Evolutionary conservation across 148 eudicot genomes (phyloP).

Genomic region (Fagopyrum homotropicum): DNA sequence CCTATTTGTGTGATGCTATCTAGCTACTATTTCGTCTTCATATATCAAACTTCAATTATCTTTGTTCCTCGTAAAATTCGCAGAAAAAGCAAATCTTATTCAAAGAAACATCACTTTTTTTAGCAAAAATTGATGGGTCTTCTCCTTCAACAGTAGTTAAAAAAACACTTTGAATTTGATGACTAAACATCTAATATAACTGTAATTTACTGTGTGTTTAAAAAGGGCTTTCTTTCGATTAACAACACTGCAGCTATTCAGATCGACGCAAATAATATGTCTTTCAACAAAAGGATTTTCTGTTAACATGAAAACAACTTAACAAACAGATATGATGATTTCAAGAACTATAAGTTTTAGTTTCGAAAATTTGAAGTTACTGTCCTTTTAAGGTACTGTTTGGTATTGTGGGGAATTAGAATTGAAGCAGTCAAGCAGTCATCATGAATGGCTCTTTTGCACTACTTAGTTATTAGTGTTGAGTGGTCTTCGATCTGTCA

Average conservation of each 20-base stretch:
- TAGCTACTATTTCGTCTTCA: too few relatives aligned
- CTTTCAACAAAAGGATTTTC: not conserved
- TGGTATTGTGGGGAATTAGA: not conserved
- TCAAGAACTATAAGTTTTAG: not conserved
- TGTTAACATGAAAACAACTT: not conserved
- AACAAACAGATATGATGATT: not conserved
- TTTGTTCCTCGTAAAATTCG: not conserved
- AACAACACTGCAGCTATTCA: not conserved
- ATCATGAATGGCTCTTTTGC: not conserved
- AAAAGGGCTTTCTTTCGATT: not conserved
- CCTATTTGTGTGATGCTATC: too few relatives aligned
- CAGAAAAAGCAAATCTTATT: not conserved
- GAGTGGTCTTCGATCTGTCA: not conserved
- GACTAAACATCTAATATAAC: not conserved
- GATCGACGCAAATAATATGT: not conserved
- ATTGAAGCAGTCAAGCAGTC: not conserved
- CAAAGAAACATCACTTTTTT: not conserved
- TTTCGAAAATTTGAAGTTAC: not conserved
- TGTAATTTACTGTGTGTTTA: not conserved
- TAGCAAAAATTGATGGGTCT: not conserved
- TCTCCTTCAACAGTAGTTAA: not conserved
- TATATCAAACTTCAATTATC: too few relatives aligned
- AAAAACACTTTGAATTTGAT: not conserved
- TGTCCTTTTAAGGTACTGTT: not conserved
- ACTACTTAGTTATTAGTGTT: not conserved